A percentile compares a stretch with the other conserved stretches of the same genome.
phyloP scores from a whole-genome alignment of 2,329 filamentous ascomycete genomes.

The Talaromyces sp. region DNA sequence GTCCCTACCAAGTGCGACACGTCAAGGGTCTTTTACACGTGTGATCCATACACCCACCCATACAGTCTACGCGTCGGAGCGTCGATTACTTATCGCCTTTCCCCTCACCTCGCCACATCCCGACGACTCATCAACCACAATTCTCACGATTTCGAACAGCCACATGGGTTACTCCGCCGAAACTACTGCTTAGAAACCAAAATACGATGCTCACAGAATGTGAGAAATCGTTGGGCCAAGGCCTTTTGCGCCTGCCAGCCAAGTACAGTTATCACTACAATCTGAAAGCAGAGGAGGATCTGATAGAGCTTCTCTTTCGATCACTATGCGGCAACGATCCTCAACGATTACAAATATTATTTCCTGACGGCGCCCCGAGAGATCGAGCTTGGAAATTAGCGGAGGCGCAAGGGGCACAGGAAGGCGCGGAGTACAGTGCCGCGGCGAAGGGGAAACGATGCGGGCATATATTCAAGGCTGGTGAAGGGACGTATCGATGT shows the following conservation, averaged over 20 bases:
- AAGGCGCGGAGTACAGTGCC: constrained; percentile 92
- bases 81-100: constrained; percentile 9
- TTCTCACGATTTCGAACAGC: constrained; percentile 14
- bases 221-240: constrained; percentile 80
- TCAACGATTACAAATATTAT: constrained; percentile 75
- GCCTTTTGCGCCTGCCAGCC: constrained; percentile 74
- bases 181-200: neutral
- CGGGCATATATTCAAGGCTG: constrained; percentile 93
- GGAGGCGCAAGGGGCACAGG: constrained; percentile 85
- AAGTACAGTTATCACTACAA: constrained; percentile 74
- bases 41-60: neutral
- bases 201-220: constrained; percentile 51
- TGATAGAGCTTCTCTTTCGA: constrained; percentile 79
- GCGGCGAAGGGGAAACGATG: constrained; percentile 89
- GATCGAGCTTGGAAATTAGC: constrained; percentile 68
- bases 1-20: neutral
- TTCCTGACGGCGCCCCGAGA: constrained; percentile 69
- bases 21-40: neutral
- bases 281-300: constrained; percentile 65
- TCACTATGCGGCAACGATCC: constrained; percentile 74
- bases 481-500: constrained; percentile 92
- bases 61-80: neutral
- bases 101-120: constrained; percentile 4
- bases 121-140: neutral
- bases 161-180: constrained; percentile 27